Conservation (phyloP, 495 filamentous ascomycete species). For the Parathielavia appendiculata region DNA sequence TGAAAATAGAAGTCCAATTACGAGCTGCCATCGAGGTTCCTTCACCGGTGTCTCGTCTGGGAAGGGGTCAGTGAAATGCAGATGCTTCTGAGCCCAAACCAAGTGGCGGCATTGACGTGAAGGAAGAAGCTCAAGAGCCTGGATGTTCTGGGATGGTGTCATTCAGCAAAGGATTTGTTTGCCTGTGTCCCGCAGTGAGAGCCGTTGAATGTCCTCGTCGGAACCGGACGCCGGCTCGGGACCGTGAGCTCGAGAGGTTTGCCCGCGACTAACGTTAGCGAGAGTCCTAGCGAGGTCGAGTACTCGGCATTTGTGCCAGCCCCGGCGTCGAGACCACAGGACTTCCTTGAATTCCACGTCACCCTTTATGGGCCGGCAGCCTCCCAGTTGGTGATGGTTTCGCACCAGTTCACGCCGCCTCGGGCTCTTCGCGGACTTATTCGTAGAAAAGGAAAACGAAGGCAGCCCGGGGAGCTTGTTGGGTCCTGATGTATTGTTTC, state of each 20-base stretch:
- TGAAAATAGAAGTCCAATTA: constrained; percentile 17
- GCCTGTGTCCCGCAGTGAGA: not conserved
- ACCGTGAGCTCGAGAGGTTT: not conserved
- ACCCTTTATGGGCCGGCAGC: not conserved
- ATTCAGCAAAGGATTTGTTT: not conserved
- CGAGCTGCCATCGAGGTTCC: not conserved
- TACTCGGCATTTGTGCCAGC: not conserved
- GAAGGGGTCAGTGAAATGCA: not conserved
- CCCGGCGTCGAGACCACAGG: not conserved
- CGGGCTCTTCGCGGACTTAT: not conserved
- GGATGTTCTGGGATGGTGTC: not conserved
- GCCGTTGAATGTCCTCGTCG: not conserved
- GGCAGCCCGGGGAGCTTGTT: not conserved
- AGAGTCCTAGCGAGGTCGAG: not conserved
- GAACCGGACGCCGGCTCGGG: not conserved
- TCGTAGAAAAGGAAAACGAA: not conserved
- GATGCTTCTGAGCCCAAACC: not conserved
- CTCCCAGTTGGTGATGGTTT: not conserved
- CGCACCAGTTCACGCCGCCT: not conserved
- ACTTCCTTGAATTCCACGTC: not conserved
- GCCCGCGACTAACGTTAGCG: not conserved
- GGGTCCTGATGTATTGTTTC: not conserved
- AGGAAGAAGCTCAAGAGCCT: not conserved
- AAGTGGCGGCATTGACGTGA: not conserved
- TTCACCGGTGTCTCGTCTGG: not conserved